Conservation (phyloP, 306 rosid species). For the Lablab purpureus region DNA sequence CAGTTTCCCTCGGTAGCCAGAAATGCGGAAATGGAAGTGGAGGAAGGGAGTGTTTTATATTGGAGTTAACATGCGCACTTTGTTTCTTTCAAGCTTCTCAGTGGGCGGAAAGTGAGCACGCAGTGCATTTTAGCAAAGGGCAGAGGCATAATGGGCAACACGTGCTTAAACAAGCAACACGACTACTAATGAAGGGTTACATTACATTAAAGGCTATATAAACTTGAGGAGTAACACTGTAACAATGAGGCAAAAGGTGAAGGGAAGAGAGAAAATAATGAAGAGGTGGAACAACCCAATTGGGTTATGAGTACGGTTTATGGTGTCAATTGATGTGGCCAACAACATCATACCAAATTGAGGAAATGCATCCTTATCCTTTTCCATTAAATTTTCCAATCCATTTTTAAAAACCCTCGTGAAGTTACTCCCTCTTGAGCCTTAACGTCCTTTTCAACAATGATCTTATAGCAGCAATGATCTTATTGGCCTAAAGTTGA, state of each 20-base stretch:
- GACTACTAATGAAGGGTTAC: slow-evolving; percentile 24
- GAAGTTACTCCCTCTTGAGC: slow-evolving; percentile 18
- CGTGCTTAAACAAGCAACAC: slow-evolving; percentile 1
- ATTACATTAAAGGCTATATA: slow-evolving; percentile 34
- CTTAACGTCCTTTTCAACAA: slow-evolving; percentile 50
- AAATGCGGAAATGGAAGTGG: slow-evolving; percentile 27
- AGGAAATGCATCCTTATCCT: slow-evolving; percentile 70
- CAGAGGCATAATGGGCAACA: slow-evolving; percentile 17
- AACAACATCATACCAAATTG: slow-evolving; percentile 77
- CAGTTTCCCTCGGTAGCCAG: not conserved
- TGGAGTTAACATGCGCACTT: slow-evolving; percentile 41
- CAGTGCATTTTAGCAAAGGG: slow-evolving; percentile 48
- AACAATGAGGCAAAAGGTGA: not conserved
- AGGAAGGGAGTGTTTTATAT: slow-evolving; percentile 14
- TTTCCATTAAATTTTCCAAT: slow-evolving; percentile 59
- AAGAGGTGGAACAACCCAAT: slow-evolving; percentile 31
- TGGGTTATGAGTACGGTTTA: slow-evolving; percentile 68
- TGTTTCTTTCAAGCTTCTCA: slow-evolving; percentile 1
- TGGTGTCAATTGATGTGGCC: slow-evolving; percentile 76
- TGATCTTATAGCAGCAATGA: slow-evolving; percentile 48
- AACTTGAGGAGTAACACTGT: slow-evolving; percentile 7
- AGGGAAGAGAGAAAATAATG: not conserved
- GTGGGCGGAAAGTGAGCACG: slow-evolving; percentile 4
- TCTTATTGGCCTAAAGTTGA: slow-evolving; percentile 67
- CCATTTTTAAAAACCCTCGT: slow-evolving; percentile 37